Base-by-base conservation (phyloP, 495 filamentous ascomycete species). In the Tuber brumale region DNA sequence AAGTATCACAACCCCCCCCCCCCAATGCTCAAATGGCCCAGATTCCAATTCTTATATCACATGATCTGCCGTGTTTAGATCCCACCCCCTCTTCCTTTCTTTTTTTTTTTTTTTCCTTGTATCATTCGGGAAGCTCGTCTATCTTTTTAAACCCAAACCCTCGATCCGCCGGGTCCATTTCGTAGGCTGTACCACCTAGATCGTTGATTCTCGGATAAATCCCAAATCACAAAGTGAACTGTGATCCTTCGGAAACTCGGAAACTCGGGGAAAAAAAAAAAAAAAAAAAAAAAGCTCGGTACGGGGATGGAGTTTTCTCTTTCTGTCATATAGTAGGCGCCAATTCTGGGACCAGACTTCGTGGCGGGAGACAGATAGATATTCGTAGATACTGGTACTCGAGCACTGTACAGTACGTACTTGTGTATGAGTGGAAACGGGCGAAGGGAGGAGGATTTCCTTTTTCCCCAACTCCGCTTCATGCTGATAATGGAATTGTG, bases 191-290 rank as follows among this genome's bases (percentile, higher is more conserved):
- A 66, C 27, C n/a, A 66, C 57, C 57, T 14, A 35, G 27, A 66
- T 66, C 57, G 57, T 35, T 66, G 57, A 35, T 66, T 66, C 57
- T 66, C 57, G 57, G 57, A 18, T 35, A 66, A 66, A 66, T 35
- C 4, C 57, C 14, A 66, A 35, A 35, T 66, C 57, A 35, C 27
- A 66, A 35, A 19, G 27, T 19, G 57, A 27, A 18, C 57, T 35
- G 27, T 6, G 27, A 27, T 31, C 16, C 10, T 31, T 18, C 4
- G 57, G 27, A 35, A 35, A 35, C 27, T 66, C 57, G 57, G 5
- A 5, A 16, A n/a, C n/a, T n/a, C n/a, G n/a, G n/a, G n/a, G n/a
- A 31, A 14, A 61, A n/a, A 9, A 10, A 16, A 31, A 61, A 27
- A 16, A n/a, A 31, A 14, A 61, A n/a, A 9, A 10, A 16, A 31